These are phyloP conservation scores for Physcia stellaris DNA, from an alignment of 495 filamentous ascomycete genomes.

Conservation along the genomic window DNA sequence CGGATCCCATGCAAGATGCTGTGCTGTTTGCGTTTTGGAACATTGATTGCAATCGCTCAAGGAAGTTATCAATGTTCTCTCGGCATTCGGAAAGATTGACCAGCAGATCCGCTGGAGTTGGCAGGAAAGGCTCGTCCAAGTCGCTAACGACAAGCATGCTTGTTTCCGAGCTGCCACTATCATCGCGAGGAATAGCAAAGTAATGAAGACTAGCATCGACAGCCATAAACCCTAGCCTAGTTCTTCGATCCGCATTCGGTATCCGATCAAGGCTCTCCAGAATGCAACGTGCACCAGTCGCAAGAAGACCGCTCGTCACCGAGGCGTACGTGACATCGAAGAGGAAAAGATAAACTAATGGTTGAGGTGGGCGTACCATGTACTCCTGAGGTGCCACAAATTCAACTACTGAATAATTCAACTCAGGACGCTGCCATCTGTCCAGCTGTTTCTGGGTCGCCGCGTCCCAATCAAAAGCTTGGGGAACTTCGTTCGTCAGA, in stretches of 20 bases:
- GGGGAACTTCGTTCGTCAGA: slow-evolving; percentile 93
- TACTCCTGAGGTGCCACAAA: slow-evolving; percentile 98
- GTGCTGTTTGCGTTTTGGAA: slow-evolving; percentile 85
- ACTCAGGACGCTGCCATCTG: slow-evolving; percentile 73
- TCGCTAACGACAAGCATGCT: slow-evolving; percentile 93
- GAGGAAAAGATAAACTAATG: slow-evolving; percentile 93
- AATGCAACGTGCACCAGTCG: slow-evolving; percentile 86
- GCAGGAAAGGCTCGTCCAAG: slow-evolving; percentile 92
- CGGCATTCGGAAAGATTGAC: slow-evolving; percentile 83
- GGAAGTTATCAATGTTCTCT: slow-evolving; percentile 78
- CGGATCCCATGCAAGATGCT: slow-evolving; percentile 83
- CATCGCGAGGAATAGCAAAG: slow-evolving; percentile 84
- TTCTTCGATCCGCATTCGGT: slow-evolving; percentile 89
- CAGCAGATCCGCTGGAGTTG: slow-evolving; percentile 82
- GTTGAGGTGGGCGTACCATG: slow-evolving; percentile 96
- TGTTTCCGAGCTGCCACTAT: slow-evolving; percentile 64
- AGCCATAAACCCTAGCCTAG: slow-evolving; percentile 85
- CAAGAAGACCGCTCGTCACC: slow-evolving; percentile 84
- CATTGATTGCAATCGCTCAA: slow-evolving; percentile 87
- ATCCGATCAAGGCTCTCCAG: slow-evolving; percentile 92
- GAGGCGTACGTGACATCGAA: slow-evolving; percentile 92
- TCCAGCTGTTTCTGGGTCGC: slow-evolving; percentile 80
- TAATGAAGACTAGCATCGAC: slow-evolving; percentile 93
- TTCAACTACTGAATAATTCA: slow-evolving; percentile 90
- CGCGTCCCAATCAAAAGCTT: slow-evolving; percentile 97